These are phyloP conservation scores for Agarophyton chilense DNA, from an alignment of 23 red algal genomes.

Conservation along the genomic window DNA sequence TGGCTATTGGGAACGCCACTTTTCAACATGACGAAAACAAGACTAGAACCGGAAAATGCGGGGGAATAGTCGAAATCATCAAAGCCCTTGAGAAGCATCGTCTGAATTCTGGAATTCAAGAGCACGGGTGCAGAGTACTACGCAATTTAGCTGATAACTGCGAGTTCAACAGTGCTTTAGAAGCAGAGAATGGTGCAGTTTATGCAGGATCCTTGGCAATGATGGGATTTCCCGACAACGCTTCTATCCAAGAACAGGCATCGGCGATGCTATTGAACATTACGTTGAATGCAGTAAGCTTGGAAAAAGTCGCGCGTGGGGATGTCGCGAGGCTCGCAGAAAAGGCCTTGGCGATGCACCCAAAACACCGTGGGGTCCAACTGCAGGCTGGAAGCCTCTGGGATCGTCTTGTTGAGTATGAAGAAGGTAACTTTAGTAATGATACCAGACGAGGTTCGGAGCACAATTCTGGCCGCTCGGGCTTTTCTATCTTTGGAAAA, in stretches of 20 bases:
- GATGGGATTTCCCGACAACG: constrained; percentile 71
- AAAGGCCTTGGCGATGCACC: constrained; percentile 48
- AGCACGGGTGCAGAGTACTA: constrained; percentile 79
- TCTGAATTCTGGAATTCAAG: constrained; percentile 42
- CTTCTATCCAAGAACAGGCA: constrained; percentile 74
- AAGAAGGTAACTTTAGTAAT: not conserved
- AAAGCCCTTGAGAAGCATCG: constrained; percentile 43
- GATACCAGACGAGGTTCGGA: not conserved
- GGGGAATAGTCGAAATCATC: constrained; percentile 46
- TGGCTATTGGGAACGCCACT: constrained; percentile 77
- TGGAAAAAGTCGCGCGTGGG: constrained; percentile 35
- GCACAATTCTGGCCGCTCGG: not conserved
- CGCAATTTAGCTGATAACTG: constrained; percentile 59
- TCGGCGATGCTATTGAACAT: constrained; percentile 70
- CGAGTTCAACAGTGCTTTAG: constrained; percentile 51
- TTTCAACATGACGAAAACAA: constrained; percentile 64
- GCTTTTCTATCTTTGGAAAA: not conserved
- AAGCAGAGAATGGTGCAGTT: constrained; percentile 57
- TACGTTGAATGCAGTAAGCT: constrained; percentile 7
- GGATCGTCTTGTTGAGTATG: constrained; percentile 52
- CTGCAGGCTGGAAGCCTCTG: constrained; percentile 63
- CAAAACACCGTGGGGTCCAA: constrained; percentile 77
- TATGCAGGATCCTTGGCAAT: constrained; percentile 65
- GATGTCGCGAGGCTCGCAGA: constrained; percentile 57
- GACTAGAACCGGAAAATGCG: constrained; percentile 38